Evolutionary conservation across 2,329 filamentous ascomycete species (phyloP).

Genomic region (Fusarium sp.): DNA sequence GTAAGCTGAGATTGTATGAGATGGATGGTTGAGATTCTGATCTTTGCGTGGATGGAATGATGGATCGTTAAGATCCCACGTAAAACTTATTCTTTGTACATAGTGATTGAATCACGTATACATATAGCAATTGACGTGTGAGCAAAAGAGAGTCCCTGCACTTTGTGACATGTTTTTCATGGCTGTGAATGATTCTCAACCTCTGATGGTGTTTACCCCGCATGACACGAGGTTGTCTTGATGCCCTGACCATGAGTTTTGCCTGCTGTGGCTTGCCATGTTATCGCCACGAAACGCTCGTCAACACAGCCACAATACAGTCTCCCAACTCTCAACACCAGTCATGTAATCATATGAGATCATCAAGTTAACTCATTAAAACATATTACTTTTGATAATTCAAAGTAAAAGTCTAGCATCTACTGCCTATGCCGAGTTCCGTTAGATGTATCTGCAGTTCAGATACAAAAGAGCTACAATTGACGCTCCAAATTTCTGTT

Average conservation of each 20-base stretch:
- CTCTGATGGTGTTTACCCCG: not conserved
- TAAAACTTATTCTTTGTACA: constrained; percentile 40
- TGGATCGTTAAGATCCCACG: constrained; percentile 18
- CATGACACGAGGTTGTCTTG: not conserved
- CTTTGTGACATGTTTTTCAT: not conserved
- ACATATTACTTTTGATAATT: fast-evolving
- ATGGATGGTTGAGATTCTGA: constrained; percentile 4
- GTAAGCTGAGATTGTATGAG: not conserved
- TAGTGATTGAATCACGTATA: constrained; percentile 30
- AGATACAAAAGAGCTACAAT: too few species aligned
- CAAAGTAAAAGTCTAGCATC: fast-evolving
- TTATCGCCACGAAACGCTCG: not conserved
- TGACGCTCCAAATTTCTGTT: too few species aligned
- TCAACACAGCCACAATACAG: not conserved
- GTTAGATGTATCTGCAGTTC: fast-evolving
- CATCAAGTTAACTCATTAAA: not conserved
- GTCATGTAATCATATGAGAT: too few species aligned
- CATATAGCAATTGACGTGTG: not conserved
- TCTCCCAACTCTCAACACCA: not conserved
- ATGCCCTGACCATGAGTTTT: not conserved
- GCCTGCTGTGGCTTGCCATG: not conserved
- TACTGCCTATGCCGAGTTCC: fast-evolving
- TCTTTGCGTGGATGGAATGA: constrained; percentile 22
- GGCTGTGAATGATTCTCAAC: not conserved
- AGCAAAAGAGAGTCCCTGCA: not conserved